Percentiles rank a stretch among this genome's conserved stretches.
These are phyloP conservation scores for Saturnispora ahearnii DNA, from an alignment of 805 yeast species.

Conservation along the genomic window DNA sequence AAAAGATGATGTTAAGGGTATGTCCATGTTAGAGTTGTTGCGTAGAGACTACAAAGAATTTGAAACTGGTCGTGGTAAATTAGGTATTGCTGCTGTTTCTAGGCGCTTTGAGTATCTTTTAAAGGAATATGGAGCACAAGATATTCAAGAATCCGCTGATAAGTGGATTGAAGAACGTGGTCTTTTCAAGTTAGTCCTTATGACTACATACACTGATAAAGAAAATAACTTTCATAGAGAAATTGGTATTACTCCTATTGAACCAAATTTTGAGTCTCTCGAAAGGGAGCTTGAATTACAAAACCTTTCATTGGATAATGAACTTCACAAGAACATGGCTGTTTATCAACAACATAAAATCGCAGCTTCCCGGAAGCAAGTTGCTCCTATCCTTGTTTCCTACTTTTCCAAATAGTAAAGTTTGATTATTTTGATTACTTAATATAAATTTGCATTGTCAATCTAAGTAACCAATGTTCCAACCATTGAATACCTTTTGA, in stretches of 20 bases:
- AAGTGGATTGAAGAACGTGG: constrained; percentile 24
- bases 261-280: neutral
- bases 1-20: constrained; percentile 36
- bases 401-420: neutral
- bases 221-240: constrained; percentile 32
- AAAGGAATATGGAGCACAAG: constrained; percentile 17
- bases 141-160: constrained; percentile 14
- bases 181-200: constrained; percentile 35
- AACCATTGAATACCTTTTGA: constrained; percentile 18
- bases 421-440: neutral
- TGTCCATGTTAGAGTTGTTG: constrained; percentile 52
- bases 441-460: neutral
- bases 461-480: constrained; percentile 24
- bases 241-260: constrained; percentile 17
- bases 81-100: constrained; percentile 76
- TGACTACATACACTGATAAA: constrained; percentile 36
- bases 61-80: constrained; percentile 27
- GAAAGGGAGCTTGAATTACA: constrained; percentile 22
- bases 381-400: constrained; percentile 3
- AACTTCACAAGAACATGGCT: neutral
- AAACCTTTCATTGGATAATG: neutral
- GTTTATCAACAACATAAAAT: neutral
- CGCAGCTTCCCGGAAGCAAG: neutral
- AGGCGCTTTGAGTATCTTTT: constrained; percentile 50
- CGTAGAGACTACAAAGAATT: constrained; percentile 82